phyloP scores from a whole-genome alignment of 441 rosid species.

The Biscutella laevigata region DNA sequence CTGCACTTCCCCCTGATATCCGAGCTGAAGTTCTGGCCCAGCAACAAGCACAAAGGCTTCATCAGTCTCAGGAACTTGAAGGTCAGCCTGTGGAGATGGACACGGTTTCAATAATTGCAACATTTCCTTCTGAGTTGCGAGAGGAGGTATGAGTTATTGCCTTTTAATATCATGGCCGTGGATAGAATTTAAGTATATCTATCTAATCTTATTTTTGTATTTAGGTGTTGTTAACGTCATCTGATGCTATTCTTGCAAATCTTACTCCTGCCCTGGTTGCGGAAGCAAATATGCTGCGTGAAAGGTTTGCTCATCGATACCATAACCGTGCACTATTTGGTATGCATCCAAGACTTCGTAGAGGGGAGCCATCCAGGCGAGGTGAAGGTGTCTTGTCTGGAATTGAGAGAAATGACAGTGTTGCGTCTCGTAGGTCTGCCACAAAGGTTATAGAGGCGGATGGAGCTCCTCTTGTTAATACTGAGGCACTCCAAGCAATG shows the following conservation, averaged over 20 bases:
- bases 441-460: slow-evolving; percentile 81
- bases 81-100: slow-evolving; percentile 99
- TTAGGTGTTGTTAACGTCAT: slow-evolving; percentile 91
- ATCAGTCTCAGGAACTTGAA: slow-evolving; percentile 96
- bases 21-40: slow-evolving; percentile 95
- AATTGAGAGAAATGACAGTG: slow-evolving; percentile 49
- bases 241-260: slow-evolving; percentile 96
- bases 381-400: slow-evolving; percentile 67
- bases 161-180: not conserved
- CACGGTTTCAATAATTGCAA: slow-evolving; percentile 93
- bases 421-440: slow-evolving; percentile 61
- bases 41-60: slow-evolving; percentile 90
- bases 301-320: slow-evolving; percentile 90
- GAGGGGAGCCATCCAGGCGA: slow-evolving; percentile 93
- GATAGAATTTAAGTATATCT: not conserved
- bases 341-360: slow-evolving; percentile 89
- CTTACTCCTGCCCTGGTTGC: slow-evolving; percentile 98
- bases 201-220: slow-evolving; percentile 14
- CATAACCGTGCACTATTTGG: slow-evolving; percentile 81
- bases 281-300: slow-evolving; percentile 98
- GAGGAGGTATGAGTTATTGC: slow-evolving; percentile 63
- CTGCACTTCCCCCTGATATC: slow-evolving; percentile 98
- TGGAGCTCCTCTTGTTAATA: slow-evolving; percentile 81
- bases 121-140: slow-evolving; percentile 93
- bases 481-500: slow-evolving; percentile 77